A percentile compares a stretch with the other conserved stretches of the same genome.
Conservation (phyloP, 345 rosid species). For the Firmiana major region DNA sequence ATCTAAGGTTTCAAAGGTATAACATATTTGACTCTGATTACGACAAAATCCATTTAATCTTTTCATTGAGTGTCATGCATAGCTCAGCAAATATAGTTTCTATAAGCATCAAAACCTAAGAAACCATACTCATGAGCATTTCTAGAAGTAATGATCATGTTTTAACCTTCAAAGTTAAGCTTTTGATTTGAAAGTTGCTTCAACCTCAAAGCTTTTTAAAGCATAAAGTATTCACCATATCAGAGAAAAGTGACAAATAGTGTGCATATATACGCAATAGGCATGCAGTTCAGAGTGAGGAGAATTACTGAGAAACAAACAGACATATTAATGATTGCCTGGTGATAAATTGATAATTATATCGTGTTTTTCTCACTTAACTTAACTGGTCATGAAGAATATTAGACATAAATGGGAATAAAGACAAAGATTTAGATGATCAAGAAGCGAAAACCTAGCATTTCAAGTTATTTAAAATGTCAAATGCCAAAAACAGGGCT, state of each 20-base stretch:
- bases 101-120: background rate
- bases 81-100: background rate
- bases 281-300: background rate
- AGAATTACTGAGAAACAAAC: background rate
- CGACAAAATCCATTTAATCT: background rate
- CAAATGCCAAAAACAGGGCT: background rate
- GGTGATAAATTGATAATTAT: background rate
- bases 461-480: background rate
- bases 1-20: background rate
- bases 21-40: background rate
- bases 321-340: background rate
- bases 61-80: background rate
- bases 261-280: background rate
- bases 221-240: background rate
- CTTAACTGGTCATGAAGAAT: constrained; percentile 33
- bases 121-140: background rate
- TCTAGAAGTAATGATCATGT: constrained; percentile 10
- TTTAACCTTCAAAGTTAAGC: background rate
- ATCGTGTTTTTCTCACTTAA: constrained; percentile 25
- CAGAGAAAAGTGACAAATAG: background rate
- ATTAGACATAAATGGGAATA: no score
- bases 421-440: background rate
- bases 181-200: background rate
- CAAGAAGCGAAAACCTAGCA: background rate
- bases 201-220: background rate